These are phyloP conservation scores for Datisca glomerata DNA, from an alignment of 306 rosid genomes.

Conservation along the genomic window DNA sequence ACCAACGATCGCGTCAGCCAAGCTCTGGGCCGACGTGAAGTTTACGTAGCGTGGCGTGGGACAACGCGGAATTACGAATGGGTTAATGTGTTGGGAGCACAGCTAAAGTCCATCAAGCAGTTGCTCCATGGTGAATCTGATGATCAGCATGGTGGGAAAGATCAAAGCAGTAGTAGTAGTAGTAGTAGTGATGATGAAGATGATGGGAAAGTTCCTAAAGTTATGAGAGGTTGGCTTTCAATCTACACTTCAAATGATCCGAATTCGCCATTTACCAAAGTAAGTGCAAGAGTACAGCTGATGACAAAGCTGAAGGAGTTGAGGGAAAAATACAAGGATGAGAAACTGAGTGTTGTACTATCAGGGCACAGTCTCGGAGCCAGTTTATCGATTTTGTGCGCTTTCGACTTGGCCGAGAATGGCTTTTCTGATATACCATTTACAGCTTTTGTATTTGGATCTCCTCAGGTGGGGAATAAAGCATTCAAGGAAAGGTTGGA, in stretches of 20 bases:
- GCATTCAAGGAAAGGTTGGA: conserved; percentile 3
- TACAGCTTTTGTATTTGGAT: conserved; percentile 35
- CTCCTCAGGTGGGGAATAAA: conserved; percentile 21
- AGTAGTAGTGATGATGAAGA: conserved; percentile 6
- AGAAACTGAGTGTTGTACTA: conserved; percentile 33
- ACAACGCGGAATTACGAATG: conserved; percentile 46
- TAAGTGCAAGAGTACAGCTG: conserved; percentile 39
- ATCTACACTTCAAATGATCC: conserved; percentile 40
- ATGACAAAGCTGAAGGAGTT: conserved; percentile 15
- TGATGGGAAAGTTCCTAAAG: conserved; percentile 18
- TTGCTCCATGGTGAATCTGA: conserved; percentile 6
- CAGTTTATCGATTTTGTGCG: conserved; percentile 29
- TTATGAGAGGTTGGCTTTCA: conserved; percentile 62
- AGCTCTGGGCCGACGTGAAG: conserved; percentile 38
- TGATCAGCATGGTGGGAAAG: not conserved
- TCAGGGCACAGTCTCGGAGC: conserved; percentile 65
- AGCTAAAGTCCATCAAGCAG: conserved; percentile 8
- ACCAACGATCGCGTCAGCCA: conserved; percentile 22
- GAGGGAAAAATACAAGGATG: conserved; percentile 24
- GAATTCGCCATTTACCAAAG: conserved; percentile 32
- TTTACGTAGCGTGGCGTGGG: conserved; percentile 59
- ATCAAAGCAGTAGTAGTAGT: not conserved
- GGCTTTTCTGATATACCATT: conserved; percentile 32
- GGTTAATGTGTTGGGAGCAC: conserved; percentile 31
- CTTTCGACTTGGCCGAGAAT: conserved; percentile 49